Percentiles rank a stretch among this genome's conserved stretches.
Conservation (phyloP, 1,139 yeast genomes). For the Blastobotrys capitulatus region DNA sequence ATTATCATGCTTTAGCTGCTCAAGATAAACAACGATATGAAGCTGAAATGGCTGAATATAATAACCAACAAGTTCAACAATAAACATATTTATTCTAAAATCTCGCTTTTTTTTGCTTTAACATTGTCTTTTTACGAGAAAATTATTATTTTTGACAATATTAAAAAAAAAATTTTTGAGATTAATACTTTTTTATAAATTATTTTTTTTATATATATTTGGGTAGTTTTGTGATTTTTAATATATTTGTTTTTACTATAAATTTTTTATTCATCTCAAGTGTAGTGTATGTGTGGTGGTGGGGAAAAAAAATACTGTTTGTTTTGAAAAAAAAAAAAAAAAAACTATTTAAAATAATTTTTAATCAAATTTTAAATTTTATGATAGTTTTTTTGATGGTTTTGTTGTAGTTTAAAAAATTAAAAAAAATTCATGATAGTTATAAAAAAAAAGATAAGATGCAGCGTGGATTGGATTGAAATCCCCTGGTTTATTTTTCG, state of each 20-base stretch:
- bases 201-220: no score
- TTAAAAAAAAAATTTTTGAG: background rate
- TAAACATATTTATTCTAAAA: background rate
- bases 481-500: background rate
- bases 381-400: no score
- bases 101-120: background rate
- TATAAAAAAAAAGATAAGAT: no score
- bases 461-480: background rate
- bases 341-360: no score
- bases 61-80: constrained; percentile 13
- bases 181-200: no score
- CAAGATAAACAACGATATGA: constrained; percentile 97
- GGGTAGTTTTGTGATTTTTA: no score
- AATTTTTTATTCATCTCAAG: no score
- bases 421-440: background rate
- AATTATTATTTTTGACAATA: background rate
- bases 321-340: no score
- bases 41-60: constrained; percentile 87
- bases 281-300: no score
- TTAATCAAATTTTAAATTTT: background rate
- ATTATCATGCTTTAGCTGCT: constrained; percentile 89
- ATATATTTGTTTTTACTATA: no score
- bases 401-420: background rate
- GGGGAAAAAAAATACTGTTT: no score
- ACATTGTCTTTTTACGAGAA: background rate